Evolutionary conservation across 192 early-diverging fungal genomes (phyloP).

Genomic region (Cetraspora pellucida): DNA sequence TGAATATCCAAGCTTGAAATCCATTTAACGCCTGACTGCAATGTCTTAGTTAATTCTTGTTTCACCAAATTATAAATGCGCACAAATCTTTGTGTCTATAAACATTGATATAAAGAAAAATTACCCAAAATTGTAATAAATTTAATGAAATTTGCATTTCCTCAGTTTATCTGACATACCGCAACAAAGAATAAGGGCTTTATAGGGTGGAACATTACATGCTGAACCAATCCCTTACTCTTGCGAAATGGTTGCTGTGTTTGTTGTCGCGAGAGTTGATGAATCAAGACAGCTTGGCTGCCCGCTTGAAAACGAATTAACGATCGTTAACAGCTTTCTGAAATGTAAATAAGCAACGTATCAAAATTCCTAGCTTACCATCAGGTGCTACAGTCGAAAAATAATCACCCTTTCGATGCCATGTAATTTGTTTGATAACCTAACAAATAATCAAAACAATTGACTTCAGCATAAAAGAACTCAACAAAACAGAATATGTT

Average conservation of each 20-base stretch:
- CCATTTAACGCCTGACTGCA: slow-evolving; percentile 88
- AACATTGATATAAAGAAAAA: neutral
- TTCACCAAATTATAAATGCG: slow-evolving; percentile 91
- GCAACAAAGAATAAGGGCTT: slow-evolving; percentile 92
- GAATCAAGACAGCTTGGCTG: slow-evolving; percentile 79
- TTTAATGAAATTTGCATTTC: neutral
- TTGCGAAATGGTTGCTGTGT: slow-evolving; percentile 91
- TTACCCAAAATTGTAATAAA: neutral
- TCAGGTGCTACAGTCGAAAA: slow-evolving; percentile 85
- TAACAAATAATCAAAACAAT: slow-evolving; percentile 13
- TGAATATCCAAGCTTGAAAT: slow-evolving; percentile 95
- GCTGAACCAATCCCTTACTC: slow-evolving; percentile 86
- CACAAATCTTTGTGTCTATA: slow-evolving; percentile 90
- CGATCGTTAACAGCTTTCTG: too few relatives aligned
- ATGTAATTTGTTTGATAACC: slow-evolving; percentile 78
- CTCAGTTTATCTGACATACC: slow-evolving; percentile 46
- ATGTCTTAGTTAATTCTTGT: slow-evolving; percentile 84
- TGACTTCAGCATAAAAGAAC: too few relatives aligned
- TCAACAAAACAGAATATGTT: too few relatives aligned
- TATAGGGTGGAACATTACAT: slow-evolving; percentile 89
- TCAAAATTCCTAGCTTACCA: slow-evolving; percentile 44
- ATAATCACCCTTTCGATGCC: slow-evolving; percentile 98
- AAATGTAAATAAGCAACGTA: neutral
- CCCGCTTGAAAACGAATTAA: slow-evolving; percentile 37
- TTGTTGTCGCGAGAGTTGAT: slow-evolving; percentile 87